phyloP scores from a whole-genome alignment of 2,329 filamentous ascomycete species.

The Westerdykella sp. region DNA sequence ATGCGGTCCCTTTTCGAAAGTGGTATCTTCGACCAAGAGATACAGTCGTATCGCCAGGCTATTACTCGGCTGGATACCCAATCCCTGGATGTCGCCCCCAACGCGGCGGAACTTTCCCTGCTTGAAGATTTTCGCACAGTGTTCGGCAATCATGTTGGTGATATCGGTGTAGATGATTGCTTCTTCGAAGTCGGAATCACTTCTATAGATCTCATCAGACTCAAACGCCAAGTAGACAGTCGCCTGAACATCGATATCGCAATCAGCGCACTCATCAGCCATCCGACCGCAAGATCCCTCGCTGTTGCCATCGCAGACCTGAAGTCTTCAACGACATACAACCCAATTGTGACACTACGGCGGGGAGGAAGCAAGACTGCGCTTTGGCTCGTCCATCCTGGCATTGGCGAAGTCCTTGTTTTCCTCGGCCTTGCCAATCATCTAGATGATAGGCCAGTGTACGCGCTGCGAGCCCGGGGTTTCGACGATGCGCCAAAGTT shows the following conservation, averaged over 20 bases:
- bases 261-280: constrained; percentile 33
- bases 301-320: constrained; percentile 6
- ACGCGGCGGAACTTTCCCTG: no score
- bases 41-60: no score
- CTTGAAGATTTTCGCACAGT: no score
- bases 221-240: constrained; percentile 34
- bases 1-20: constrained; percentile 21
- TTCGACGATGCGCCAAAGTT: constrained; percentile 41
- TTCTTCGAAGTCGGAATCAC: constrained; percentile 33
- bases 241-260: constrained; percentile 32
- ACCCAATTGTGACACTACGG: constrained; percentile 12
- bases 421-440: constrained; percentile 36
- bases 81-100: no score
- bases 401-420: constrained; percentile 36
- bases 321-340: constrained; percentile 3
- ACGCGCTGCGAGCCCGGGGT: constrained; percentile 43
- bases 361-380: constrained; percentile 14
- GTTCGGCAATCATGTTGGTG: no score
- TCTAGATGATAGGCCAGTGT: constrained; percentile 41
- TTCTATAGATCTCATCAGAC: constrained; percentile 40
- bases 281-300: constrained; percentile 27
- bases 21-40: not conserved
- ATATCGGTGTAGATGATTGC: constrained; percentile 8
- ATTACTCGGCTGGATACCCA: no score
- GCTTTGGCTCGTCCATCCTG: constrained; percentile 33